Percentiles rank a stretch among this genome's conserved stretches.
phyloP scores from a whole-genome alignment of 2,329 filamentous ascomycete species.

The Cladosporium sp. region DNA sequence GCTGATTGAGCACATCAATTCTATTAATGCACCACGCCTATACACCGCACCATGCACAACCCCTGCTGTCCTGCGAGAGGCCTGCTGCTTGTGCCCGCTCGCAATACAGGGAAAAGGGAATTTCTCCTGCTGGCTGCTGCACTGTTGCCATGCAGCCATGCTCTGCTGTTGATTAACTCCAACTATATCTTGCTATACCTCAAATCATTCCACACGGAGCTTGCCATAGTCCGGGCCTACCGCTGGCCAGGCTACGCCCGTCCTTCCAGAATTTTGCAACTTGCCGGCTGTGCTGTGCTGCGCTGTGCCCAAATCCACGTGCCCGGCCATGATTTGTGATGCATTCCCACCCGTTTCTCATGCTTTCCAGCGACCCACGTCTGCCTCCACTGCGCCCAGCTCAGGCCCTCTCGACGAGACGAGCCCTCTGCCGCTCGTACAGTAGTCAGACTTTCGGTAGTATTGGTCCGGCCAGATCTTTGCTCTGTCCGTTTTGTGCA shows the following conservation, averaged over 20 bases:
- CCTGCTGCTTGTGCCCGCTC: background rate
- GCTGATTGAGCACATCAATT: slow-evolving; percentile 12
- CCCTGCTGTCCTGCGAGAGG: background rate
- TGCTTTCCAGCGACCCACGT: background rate
- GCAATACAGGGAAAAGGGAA: background rate
- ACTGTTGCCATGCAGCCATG: background rate
- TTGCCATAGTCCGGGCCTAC: background rate
- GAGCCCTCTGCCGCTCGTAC: slow-evolving; percentile 5
- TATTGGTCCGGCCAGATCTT: background rate
- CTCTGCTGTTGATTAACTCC: background rate
- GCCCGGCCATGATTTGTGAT: background rate
- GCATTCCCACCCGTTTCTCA: background rate
- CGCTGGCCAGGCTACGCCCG: background rate
- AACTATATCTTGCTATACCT: background rate
- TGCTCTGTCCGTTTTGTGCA: background rate
- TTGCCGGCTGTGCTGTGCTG: background rate
- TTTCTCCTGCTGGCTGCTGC: background rate
- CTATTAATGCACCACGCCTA: slow-evolving; percentile 11
- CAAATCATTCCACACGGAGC: background rate
- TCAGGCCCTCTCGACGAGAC: background rate
- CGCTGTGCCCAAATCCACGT: background rate
- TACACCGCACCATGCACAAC: slow-evolving; percentile 1
- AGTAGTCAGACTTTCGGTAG: slow-evolving; percentile 5
- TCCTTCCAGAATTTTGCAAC: background rate
- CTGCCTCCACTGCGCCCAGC: background rate